These are phyloP conservation scores for Bruguiera hainesii DNA, from an alignment of 441 rosid species.

Conservation along the genomic window DNA sequence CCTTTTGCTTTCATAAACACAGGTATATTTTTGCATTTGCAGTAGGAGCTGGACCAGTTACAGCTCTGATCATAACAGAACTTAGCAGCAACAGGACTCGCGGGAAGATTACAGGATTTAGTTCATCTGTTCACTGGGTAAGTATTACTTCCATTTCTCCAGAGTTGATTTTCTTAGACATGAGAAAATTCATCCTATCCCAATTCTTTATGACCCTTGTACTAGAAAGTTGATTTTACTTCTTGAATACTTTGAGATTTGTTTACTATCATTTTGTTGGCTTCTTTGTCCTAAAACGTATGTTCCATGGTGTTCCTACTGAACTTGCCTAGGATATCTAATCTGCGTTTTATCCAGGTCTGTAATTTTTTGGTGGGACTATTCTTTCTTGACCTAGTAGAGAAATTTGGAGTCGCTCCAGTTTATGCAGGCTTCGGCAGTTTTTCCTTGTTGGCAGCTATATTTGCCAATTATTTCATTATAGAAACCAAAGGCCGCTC, in stretches of 20 bases:
- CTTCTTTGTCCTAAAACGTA: neutral
- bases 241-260: neutral
- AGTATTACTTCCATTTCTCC: constrained; percentile 5
- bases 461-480: constrained; percentile 42
- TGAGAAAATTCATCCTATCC: neutral
- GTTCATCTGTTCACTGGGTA: constrained; percentile 82
- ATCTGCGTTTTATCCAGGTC: constrained; percentile 34
- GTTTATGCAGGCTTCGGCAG: constrained; percentile 61
- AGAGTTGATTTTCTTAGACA: neutral
- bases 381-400: constrained; percentile 58
- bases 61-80: constrained; percentile 73
- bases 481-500: constrained; percentile 78
- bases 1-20: constrained; percentile 7
- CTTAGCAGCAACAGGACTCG: constrained; percentile 66
- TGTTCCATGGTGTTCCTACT: neutral
- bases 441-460: constrained; percentile 57
- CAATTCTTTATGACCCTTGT: neutral
- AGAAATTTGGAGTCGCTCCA: constrained; percentile 55
- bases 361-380: constrained; percentile 82
- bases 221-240: neutral
- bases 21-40: constrained; percentile 76
- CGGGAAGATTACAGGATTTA: constrained; percentile 71
- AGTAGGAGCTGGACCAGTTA: constrained; percentile 75
- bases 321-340: neutral
- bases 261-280: neutral